phyloP scores from a whole-genome alignment of 2,329 filamentous ascomycete genomes.

The Neofusicoccum umdonicola region DNA sequence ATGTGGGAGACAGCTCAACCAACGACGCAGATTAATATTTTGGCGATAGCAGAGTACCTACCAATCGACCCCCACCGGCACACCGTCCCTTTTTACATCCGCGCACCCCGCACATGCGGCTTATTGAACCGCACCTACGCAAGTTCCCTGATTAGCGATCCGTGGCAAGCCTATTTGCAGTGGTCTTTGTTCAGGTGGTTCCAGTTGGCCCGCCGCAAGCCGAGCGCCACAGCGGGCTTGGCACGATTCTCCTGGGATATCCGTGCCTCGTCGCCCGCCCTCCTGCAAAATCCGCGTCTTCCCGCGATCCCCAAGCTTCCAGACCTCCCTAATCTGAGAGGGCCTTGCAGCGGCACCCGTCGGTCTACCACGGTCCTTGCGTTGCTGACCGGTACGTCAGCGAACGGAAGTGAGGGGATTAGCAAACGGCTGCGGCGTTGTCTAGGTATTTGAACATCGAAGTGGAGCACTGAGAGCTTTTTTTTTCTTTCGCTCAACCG shows the following conservation, averaged over 20 bases:
- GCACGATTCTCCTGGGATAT: slow-evolving; percentile 1
- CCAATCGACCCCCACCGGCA: background rate
- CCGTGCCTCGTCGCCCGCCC: background rate
- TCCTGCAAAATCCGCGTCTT: slow-evolving; percentile 23
- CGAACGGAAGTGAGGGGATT: slow-evolving; percentile 10
- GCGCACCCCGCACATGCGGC: background rate
- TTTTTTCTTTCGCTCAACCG: background rate
- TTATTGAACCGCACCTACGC: background rate
- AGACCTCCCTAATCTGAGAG: background rate
- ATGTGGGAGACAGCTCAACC: background rate
- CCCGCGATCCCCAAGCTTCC: slow-evolving; percentile 31
- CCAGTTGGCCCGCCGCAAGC: slow-evolving; percentile 10
- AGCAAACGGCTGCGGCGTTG: background rate
- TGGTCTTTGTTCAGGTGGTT: background rate
- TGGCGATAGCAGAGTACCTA: background rate
- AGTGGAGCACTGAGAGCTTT: background rate
- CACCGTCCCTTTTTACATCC: background rate
- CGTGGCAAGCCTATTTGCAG: background rate
- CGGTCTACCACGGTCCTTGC: slow-evolving; percentile 14
- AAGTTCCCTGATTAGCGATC: background rate
- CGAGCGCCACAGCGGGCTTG: slow-evolving; percentile 11
- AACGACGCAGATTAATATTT: background rate
- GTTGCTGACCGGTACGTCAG: slow-evolving; percentile 7
- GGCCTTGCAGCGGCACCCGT: slow-evolving; percentile 9
- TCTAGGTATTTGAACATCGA: background rate